phyloP scores from a whole-genome alignment of 495 filamentous ascomycete genomes.

The Neurospora sp. region DNA sequence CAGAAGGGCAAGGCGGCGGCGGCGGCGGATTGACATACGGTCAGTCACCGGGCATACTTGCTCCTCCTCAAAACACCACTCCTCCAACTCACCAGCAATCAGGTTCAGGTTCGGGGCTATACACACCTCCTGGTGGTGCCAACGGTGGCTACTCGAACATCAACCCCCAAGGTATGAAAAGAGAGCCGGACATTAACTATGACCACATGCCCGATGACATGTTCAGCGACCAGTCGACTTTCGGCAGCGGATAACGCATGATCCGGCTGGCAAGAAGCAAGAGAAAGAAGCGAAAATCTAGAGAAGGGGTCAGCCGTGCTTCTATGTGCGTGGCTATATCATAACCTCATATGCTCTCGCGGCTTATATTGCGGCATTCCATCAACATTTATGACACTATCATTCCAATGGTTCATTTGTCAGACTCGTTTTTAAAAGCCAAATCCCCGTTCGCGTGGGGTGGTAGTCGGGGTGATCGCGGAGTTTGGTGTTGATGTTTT shows the following conservation, averaged over 20 bases:
- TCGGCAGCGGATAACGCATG: slow-evolving; percentile 3
- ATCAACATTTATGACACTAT: neutral
- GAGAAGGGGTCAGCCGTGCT: neutral
- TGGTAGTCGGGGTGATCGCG: neutral
- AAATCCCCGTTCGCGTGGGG: neutral
- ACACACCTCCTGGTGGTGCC: neutral
- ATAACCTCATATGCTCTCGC: neutral
- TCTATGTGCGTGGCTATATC: neutral
- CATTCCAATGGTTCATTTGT: neutral
- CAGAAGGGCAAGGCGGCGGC: neutral
- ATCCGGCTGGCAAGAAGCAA: neutral
- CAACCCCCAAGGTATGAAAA: slow-evolving; percentile 11
- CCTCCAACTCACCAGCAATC: neutral
- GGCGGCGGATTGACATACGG: neutral
- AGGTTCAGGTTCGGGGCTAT: neutral
- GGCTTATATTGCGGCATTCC: neutral
- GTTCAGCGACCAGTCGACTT: slow-evolving; percentile 13
- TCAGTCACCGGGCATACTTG: neutral
- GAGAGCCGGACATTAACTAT: slow-evolving; percentile 17
- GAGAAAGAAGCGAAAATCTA: neutral
- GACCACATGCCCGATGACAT: slow-evolving; percentile 23
- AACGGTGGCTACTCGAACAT: slow-evolving; percentile 7
- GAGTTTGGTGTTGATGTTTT: neutral
- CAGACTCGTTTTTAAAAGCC: neutral
- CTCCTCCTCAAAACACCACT: neutral